phyloP scores from a whole-genome alignment of 1,139 yeast genomes.

The Yamadazyma jaroonii region DNA sequence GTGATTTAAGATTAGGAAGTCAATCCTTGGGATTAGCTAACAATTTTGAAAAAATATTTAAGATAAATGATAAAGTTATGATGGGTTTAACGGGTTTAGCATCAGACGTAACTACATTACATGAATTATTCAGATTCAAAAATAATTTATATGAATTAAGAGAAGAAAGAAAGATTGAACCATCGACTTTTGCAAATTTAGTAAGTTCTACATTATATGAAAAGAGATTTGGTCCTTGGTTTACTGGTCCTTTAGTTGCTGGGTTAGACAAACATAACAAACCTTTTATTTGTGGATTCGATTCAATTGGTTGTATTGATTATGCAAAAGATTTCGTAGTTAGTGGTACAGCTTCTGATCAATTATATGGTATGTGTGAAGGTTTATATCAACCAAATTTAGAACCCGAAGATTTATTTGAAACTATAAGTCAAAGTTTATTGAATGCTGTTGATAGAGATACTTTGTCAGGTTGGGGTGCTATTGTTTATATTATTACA shows the following conservation, averaged over 20 bases:
- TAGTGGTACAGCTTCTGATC: constrained; percentile 96
- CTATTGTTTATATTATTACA: constrained; percentile 87
- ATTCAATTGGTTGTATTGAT: constrained; percentile 94
- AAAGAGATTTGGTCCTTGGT: constrained; percentile 94
- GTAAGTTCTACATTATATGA: constrained; percentile 89
- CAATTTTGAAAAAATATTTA: constrained; percentile 89
- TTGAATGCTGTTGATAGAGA: constrained; percentile 97
- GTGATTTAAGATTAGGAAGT: constrained; percentile 89
- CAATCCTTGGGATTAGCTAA: constrained; percentile 92
- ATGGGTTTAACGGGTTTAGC: constrained; percentile 95
- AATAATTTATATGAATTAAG: constrained; percentile 85
- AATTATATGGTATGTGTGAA: constrained; percentile 98
- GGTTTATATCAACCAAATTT: constrained; percentile 90
- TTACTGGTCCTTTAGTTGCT: constrained; percentile 95
- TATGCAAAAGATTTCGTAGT: constrained; percentile 94
- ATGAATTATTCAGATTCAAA: constrained; percentile 78
- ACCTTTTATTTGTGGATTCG: constrained; percentile 95
- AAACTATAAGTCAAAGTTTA: constrained; percentile 91
- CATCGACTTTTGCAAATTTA: constrained; percentile 88
- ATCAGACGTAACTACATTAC: constrained; percentile 84
- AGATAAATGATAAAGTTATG: constrained; percentile 74
- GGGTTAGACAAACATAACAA: constrained; percentile 80
- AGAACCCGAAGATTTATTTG: constrained; percentile 94
- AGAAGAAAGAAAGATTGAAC: constrained; percentile 91
- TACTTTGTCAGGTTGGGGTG: constrained; percentile 98